Conservation (phyloP, 1,284 basidiomycete genomes). For the Trichosporon coremiiforme region DNA sequence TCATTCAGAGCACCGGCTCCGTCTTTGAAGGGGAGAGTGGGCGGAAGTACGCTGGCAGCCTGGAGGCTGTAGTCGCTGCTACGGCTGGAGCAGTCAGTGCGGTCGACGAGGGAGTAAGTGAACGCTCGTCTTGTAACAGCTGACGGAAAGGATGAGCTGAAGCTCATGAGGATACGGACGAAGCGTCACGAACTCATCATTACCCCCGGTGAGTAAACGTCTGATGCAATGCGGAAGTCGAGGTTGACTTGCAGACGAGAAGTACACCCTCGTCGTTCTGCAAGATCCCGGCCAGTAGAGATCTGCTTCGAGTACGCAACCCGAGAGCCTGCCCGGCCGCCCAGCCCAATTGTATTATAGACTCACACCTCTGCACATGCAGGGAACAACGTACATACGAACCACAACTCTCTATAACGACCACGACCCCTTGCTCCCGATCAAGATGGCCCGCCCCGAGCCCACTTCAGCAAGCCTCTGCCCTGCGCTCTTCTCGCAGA, state of each 20-base stretch:
- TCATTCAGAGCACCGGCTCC: conserved; percentile 79
- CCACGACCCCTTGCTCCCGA: no score
- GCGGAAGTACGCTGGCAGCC: conserved; percentile 71
- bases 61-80: conserved; percentile 75
- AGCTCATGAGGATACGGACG: conserved; percentile 86
- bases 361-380: background rate
- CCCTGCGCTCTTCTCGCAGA: background rate
- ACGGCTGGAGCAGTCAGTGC: conserved; percentile 69
- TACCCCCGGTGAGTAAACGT: conserved; percentile 70
- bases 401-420: no score
- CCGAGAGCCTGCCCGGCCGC: background rate
- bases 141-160: conserved; percentile 72
- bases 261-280: conserved; percentile 78
- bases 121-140: background rate
- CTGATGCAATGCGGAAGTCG: conserved; percentile 16
- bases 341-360: background rate
- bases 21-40: conserved; percentile 87
- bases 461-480: no score
- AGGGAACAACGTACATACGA: no score
- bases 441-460: no score
- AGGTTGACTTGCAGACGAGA: conserved; percentile 63
- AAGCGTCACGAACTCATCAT: conserved; percentile 91
- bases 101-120: conserved; percentile 49
- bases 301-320: background rate
- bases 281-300: conserved; percentile 66